Conservation (phyloP, 306 rosid genomes). For the Cicer cuneatum region DNA sequence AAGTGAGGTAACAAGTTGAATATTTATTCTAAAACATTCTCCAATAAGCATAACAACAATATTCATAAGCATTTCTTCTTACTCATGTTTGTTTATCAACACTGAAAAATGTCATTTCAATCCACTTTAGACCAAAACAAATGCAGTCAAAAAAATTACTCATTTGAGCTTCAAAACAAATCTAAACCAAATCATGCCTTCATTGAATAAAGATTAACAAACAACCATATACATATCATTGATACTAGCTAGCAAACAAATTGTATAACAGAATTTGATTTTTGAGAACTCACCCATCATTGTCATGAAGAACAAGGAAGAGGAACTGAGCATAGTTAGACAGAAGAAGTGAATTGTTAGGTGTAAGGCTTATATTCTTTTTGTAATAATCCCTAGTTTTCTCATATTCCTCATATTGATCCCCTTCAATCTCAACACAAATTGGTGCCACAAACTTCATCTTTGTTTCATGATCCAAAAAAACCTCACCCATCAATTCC, state of each 20-base stretch:
- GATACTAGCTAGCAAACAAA: neutral
- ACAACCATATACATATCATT: constrained; percentile 8
- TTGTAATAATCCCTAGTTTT: constrained; percentile 68
- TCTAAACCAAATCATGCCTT: neutral
- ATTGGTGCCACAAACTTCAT: constrained; percentile 57
- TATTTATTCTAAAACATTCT: neutral
- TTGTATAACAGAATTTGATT: constrained; percentile 10
- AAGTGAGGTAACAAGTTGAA: no score
- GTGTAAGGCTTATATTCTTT: constrained; percentile 50
- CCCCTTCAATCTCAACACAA: constrained; percentile 63
- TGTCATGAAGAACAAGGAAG: constrained; percentile 65
- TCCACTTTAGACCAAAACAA: constrained; percentile 13
- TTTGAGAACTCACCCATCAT: constrained; percentile 55
- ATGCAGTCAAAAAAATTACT: neutral
- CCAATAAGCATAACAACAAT: neutral
- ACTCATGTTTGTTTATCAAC: neutral
- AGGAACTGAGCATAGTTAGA: constrained; percentile 88
- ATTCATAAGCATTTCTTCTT: neutral
- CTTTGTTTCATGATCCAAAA: constrained; percentile 54
- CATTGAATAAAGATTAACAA: constrained; percentile 3
- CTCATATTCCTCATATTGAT: constrained; percentile 56
- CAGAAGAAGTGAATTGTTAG: constrained; percentile 70
- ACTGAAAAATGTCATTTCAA: constrained; percentile 25
- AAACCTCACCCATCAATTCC: constrained; percentile 45
- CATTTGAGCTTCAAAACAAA: constrained; percentile 3